Percentiles rank a stretch among this genome's conserved stretches.
These are phyloP conservation scores for Zoysia pacifica DNA, from an alignment of 176 grass and related monocot genomes.

Conservation along the genomic window DNA sequence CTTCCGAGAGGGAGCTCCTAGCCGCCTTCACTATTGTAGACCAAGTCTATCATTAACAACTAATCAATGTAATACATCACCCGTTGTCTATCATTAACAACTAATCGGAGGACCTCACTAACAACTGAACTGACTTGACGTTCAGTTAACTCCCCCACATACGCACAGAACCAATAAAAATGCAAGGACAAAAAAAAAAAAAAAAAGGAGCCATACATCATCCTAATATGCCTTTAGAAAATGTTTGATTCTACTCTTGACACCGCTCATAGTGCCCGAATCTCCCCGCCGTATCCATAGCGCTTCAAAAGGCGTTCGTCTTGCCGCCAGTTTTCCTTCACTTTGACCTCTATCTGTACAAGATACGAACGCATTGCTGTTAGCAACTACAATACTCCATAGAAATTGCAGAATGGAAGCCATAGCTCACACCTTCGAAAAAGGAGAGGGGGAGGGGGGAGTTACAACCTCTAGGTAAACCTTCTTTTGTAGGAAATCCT, in stretches of 20 bases:
- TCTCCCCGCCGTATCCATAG: constrained; percentile 86
- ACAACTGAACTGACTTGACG: constrained; percentile 2
- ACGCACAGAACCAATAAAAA: not conserved
- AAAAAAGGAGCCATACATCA: not conserved
- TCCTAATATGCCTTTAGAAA: too few relatives aligned
- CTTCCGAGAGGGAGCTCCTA: not conserved
- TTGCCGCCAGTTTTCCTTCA: constrained; percentile 94
- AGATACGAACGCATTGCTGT: not conserved
- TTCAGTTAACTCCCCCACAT: not conserved
- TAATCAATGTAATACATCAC: not conserved
- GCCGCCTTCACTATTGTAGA: not conserved
- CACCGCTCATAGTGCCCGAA: constrained; percentile 56
- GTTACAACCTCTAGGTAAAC: constrained; percentile 80
- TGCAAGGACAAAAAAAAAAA: not conserved
- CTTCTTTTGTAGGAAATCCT: constrained; percentile 99
- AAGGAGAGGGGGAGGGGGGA: not conserved
- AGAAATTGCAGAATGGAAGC: not conserved
- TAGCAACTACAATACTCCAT: not conserved
- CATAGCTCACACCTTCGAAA: not conserved
- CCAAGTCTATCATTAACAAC: not conserved
- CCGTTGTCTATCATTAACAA: not conserved
- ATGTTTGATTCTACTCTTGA: not conserved
- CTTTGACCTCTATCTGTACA: constrained; percentile 77
- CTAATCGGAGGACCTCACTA: constrained; percentile 19
- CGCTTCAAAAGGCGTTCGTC: constrained; percentile 81